phyloP scores from a whole-genome alignment of 441 rosid species.

The Melastoma candidum region DNA sequence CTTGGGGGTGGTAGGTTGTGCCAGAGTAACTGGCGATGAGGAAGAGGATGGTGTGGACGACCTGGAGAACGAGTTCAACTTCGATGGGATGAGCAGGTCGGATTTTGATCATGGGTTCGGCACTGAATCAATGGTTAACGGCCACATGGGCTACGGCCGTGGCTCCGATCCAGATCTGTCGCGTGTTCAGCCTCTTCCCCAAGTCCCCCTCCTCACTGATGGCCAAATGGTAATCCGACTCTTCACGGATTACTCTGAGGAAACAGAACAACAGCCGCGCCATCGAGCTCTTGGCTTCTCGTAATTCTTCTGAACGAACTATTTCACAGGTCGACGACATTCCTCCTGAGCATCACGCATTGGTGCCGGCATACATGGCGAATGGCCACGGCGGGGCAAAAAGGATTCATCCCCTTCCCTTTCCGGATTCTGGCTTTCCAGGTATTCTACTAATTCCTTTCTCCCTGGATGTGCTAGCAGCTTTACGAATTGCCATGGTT shows the following conservation, averaged over 20 bases:
- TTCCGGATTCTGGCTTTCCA: constrained; percentile 21
- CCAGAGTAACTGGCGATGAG: constrained; percentile 46
- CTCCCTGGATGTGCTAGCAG: not conserved
- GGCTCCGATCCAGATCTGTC: constrained; percentile 18
- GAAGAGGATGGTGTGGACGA: constrained; percentile 50
- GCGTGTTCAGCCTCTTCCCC: constrained; percentile 13
- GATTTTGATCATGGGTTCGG: constrained; percentile 13
- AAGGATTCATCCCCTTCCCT: constrained; percentile 28
- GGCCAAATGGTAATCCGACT: constrained; percentile 26
- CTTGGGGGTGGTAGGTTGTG: constrained; percentile 23
- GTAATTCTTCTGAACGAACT: not conserved
- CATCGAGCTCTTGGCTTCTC: not conserved
- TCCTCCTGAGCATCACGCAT: constrained; percentile 36
- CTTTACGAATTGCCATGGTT: not conserved
- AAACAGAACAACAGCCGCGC: not conserved
- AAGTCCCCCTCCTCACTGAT: constrained; percentile 28
- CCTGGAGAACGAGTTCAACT: constrained; percentile 44
- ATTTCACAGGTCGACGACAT: constrained; percentile 24
- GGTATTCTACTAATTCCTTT: constrained; percentile 7
- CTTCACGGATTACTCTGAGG: not conserved
- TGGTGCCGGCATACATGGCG: constrained; percentile 30
- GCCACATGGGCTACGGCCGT: constrained; percentile 18
- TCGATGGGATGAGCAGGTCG: constrained; percentile 17
- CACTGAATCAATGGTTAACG: constrained; percentile 17
- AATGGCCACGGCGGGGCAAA: constrained; percentile 16